These are phyloP conservation scores for Fusarium sp. DNA, from an alignment of 2,329 filamentous ascomycete genomes.

Conservation along the genomic window DNA sequence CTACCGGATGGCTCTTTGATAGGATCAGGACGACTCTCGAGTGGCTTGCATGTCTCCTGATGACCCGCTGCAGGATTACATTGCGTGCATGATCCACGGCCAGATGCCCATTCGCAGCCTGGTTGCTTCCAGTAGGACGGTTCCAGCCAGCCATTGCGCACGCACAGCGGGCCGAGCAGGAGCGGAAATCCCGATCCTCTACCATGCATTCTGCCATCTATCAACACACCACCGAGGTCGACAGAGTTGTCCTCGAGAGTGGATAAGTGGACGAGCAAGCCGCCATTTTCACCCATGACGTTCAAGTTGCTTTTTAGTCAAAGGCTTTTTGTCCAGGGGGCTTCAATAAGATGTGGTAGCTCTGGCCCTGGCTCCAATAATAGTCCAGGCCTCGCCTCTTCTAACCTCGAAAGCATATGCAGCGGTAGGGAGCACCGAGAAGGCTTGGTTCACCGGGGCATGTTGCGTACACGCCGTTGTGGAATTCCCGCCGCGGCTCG, in stretches of 20 bases:
- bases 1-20: background rate
- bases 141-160: conserved; percentile 2
- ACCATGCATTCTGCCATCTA: background rate
- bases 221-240: background rate
- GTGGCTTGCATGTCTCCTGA: conserved; percentile 22
- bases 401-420: background rate
- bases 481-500: conserved; percentile 8
- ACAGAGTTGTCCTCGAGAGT: background rate
- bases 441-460: background rate
- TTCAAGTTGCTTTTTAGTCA: conserved; percentile 9
- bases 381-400: background rate
- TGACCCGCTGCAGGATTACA: conserved; percentile 12
- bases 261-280: background rate
- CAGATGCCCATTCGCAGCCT: background rate
- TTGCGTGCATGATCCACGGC: conserved; percentile 12
- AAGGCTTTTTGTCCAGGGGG: background rate
- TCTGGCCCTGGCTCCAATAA: background rate
- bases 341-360: background rate
- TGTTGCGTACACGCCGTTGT: background rate
- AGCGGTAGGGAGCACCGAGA: background rate
- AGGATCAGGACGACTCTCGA: background rate
- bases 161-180: background rate
- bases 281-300: background rate
- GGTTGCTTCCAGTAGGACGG: conserved; percentile 1
- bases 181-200: background rate